A percentile compares a stretch with the other conserved stretches of the same genome.
These are phyloP conservation scores for Globisporangium emineosum DNA, from an alignment of 352 stramenopile species.

Conservation along the genomic window DNA sequence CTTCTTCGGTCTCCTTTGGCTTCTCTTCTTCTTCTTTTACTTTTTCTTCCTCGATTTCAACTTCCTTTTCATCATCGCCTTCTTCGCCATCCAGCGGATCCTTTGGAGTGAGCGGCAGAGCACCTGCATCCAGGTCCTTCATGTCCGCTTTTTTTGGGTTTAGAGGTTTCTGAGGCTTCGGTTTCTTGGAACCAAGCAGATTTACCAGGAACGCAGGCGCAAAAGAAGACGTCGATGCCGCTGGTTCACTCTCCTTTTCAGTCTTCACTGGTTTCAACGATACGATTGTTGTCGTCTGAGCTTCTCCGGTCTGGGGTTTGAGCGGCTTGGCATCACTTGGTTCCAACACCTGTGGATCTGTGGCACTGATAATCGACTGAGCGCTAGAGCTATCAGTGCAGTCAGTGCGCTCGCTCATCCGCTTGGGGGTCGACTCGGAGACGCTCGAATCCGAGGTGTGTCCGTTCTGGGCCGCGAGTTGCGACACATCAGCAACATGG, in stretches of 20 bases:
- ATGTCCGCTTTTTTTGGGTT: conserved; percentile 10
- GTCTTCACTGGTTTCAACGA: background rate
- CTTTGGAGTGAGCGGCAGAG: conserved; percentile 10
- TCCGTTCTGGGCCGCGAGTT: background rate
- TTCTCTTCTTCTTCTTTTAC: conserved; percentile 19
- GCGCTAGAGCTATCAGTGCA: conserved; percentile 13
- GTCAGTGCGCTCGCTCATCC: conserved; percentile 13
- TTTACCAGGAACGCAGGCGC: conserved; percentile 14
- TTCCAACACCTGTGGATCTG: background rate
- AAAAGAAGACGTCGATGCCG: conserved; percentile 3
- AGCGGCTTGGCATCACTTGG: background rate
- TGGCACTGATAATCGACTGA: conserved; percentile 9
- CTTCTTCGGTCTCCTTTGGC: conserved; percentile 9
- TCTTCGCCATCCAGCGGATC: conserved; percentile 42
- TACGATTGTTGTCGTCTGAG: background rate
- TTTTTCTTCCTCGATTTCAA: background rate
- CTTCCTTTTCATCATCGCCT: conserved; percentile 46
- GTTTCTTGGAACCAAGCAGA: conserved; percentile 14
- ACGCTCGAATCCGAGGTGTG: conserved; percentile 16
- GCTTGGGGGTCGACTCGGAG: conserved; percentile 10
- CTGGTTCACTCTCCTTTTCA: conserved; percentile 8
- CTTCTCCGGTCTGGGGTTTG: background rate
- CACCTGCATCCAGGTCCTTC: conserved; percentile 11
- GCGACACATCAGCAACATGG: conserved; percentile 8
- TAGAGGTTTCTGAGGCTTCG: conserved; percentile 2